A percentile compares a stretch with the other conserved stretches of the same genome.
Conservation (phyloP, 23 red algal species). For the Cyanidium caldarium region DNA sequence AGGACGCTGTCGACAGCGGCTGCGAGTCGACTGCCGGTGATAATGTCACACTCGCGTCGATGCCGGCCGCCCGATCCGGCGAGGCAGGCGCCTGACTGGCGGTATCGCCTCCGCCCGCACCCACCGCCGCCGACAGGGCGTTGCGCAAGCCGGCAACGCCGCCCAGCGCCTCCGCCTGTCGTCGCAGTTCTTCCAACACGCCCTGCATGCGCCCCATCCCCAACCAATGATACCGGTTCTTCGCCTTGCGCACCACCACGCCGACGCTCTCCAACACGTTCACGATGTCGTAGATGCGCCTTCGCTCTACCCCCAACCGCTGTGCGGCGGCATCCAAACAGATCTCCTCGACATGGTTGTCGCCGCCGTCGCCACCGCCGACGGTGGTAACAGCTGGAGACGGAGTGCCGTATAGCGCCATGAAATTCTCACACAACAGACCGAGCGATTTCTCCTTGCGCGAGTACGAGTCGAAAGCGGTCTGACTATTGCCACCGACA, state of each 20-base stretch:
- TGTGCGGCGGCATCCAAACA: conserved; percentile 56
- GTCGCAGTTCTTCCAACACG: conserved; percentile 22
- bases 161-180: background rate
- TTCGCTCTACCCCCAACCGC: conserved; percentile 48
- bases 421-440: conserved; percentile 77
- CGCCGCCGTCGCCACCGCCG: background rate
- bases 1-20: background rate
- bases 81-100: background rate
- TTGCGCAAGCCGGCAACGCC: background rate
- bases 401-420: conserved; percentile 13
- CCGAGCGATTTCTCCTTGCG: conserved; percentile 77
- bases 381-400: too few species aligned
- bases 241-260: conserved; percentile 56
- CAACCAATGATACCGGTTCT: conserved; percentile 80
- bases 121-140: background rate
- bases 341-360: conserved; percentile 14
- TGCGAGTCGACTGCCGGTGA: too few species aligned
- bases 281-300: conserved; percentile 98
- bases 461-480: too few species aligned
- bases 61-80: background rate
- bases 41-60: background rate
- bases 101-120: too few species aligned
- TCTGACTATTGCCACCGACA: too few species aligned
- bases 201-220: conserved; percentile 26
- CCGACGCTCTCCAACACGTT: conserved; percentile 91